A percentile compares a stretch with the other conserved stretches of the same genome.
Conservation (phyloP, 768 basidiomycete genomes). For the Mycena pura region DNA sequence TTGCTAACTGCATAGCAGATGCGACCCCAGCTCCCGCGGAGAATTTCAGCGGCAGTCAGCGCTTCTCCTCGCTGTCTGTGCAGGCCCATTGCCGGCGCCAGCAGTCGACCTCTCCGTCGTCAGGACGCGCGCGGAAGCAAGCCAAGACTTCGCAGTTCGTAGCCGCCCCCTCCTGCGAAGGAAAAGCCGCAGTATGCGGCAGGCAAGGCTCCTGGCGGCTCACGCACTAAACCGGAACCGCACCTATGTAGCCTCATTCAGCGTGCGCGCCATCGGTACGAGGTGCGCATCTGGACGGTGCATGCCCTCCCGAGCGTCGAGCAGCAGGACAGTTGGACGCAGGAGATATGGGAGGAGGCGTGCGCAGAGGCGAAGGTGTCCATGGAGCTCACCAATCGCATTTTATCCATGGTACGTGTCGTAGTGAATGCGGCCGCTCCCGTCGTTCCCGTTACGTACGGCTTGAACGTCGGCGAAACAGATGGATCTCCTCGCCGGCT, state of each 20-base stretch:
- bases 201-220: slow-evolving; percentile 2
- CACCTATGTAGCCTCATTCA: background rate
- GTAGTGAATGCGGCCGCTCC: background rate
- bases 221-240: slow-evolving; percentile 10
- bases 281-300: slow-evolving; percentile 3
- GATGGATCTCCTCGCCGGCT: background rate
- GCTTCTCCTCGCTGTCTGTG: no score
- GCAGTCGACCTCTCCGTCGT: no score
- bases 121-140: no score
- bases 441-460: background rate
- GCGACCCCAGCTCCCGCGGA: no score
- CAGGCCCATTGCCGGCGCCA: no score
- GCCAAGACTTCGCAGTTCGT: no score
- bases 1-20: no score
- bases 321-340: background rate
- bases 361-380: background rate
- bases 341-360: slow-evolving; percentile 17
- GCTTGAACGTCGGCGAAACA: background rate
- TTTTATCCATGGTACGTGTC: slow-evolving; percentile 8
- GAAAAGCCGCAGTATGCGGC: slow-evolving; percentile 3
- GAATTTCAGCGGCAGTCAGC: no score
- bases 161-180: no score
- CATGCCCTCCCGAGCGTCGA: background rate
- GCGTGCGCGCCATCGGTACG: background rate
- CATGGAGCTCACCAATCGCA: slow-evolving; percentile 13